Evolutionary conservation across 306 rosid species (phyloP).

Genomic region (Corylus americana): DNA sequence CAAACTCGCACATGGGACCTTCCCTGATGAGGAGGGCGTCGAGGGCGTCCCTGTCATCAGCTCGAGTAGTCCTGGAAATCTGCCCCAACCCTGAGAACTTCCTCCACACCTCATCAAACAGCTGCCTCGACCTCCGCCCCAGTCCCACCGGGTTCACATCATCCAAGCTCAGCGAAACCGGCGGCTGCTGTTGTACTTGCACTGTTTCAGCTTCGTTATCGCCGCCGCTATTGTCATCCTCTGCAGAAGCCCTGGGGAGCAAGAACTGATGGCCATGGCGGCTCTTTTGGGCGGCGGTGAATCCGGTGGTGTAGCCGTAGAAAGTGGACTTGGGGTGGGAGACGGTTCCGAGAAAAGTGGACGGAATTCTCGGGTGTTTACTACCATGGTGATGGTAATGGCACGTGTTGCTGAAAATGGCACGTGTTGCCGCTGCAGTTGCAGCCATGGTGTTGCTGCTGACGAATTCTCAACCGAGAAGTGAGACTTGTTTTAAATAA

Average conservation of each 20-base stretch:
- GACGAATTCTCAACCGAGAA: background rate
- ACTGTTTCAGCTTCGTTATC: conserved; percentile 6
- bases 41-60: conserved; percentile 69
- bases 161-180: conserved; percentile 58
- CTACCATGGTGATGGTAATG: background rate
- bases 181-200: conserved; percentile 37
- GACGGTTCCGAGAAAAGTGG: conserved; percentile 17
- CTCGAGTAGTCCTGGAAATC: conserved; percentile 74
- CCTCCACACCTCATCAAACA: conserved; percentile 94
- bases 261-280: conserved; percentile 1
- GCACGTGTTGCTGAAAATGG: conserved; percentile 15
- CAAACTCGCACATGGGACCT: conserved; percentile 94
- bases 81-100: conserved; percentile 93
- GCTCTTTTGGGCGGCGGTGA: background rate
- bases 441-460: conserved; percentile 24
- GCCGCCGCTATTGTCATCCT: background rate
- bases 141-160: conserved; percentile 94
- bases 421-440: conserved; percentile 23
- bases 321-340: conserved; percentile 23
- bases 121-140: conserved; percentile 77
- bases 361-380: conserved; percentile 1
- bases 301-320: background rate
- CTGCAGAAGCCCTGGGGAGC: conserved; percentile 24
- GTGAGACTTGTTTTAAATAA: too few species aligned
- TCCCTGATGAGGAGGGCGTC: conserved; percentile 79